Evolutionary conservation across 495 filamentous ascomycete genomes (phyloP).

Genomic region (Aspergillus carlsbadensis): DNA sequence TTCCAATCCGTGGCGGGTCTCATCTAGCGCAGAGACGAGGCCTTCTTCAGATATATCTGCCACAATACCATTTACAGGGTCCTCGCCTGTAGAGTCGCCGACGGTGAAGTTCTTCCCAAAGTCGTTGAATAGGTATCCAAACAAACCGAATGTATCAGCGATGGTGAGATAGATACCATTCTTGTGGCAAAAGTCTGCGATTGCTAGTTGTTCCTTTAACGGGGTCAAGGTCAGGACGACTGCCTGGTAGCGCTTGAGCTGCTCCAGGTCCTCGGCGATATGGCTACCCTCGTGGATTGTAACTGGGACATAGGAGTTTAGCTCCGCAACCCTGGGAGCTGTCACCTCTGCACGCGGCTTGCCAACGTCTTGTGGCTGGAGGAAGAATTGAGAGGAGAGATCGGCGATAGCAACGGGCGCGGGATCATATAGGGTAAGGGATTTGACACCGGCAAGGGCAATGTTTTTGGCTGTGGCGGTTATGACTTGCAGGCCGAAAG

Average conservation of each 20-base stretch:
- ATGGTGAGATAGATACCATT: conserved; percentile 89
- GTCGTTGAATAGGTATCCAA: conserved; percentile 95
- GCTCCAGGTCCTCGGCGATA: conserved; percentile 66
- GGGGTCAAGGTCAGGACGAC: conserved; percentile 86
- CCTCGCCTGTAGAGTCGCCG: conserved; percentile 88
- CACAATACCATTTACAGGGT: conserved; percentile 82
- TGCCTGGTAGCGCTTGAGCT: conserved; percentile 84
- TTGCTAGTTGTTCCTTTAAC: conserved; percentile 71
- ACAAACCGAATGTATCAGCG: conserved; percentile 87
- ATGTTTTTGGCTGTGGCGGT: conserved; percentile 83
- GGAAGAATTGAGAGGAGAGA: conserved; percentile 96
- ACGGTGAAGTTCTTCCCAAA: conserved; percentile 92
- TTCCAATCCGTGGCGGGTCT: conserved; percentile 91
- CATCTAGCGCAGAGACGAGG: conserved; percentile 90
- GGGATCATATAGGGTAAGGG: conserved; percentile 82
- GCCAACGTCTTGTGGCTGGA: conserved; percentile 82
- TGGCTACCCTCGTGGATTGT: conserved; percentile 64
- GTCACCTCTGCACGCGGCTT: conserved; percentile 86
- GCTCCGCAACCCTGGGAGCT: conserved; percentile 83
- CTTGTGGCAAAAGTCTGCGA: conserved; percentile 89
- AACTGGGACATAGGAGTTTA: conserved; percentile 95
- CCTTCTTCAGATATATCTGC: conserved; percentile 86
- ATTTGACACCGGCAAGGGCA: conserved; percentile 91
- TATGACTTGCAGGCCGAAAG: conserved; percentile 9
- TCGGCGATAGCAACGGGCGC: conserved; percentile 78